Evolutionary conservation across 1,284 basidiomycete species (phyloP).

Genomic region (Fomitiporia mediterranea): DNA sequence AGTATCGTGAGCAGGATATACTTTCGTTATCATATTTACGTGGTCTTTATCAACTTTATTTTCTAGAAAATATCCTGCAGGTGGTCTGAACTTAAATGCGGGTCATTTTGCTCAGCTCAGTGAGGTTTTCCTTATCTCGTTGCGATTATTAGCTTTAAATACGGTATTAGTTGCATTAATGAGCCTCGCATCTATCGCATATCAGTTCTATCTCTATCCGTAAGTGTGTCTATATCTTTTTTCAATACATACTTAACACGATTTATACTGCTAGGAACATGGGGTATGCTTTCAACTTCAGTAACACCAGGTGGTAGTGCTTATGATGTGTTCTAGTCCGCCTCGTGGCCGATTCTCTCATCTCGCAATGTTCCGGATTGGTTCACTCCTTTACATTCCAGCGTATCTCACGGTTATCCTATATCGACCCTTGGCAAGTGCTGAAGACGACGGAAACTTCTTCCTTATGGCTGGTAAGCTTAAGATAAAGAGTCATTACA

Average conservation of each 20-base stretch:
- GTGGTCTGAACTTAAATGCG: slow-evolving; percentile 72
- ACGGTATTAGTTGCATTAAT: slow-evolving; percentile 61
- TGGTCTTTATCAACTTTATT: not conserved
- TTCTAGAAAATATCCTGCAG: slow-evolving; percentile 59
- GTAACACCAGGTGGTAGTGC: not conserved
- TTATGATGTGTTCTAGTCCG: slow-evolving; percentile 33
- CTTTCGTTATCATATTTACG: slow-evolving; percentile 1
- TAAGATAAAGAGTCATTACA: slow-evolving; percentile 16
- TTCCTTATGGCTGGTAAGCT: slow-evolving; percentile 65
- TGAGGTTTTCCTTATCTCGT: slow-evolving; percentile 32
- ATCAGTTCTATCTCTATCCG: slow-evolving; percentile 84
- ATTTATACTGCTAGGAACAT: slow-evolving; percentile 45
- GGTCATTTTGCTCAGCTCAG: slow-evolving; percentile 81
- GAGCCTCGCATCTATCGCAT: slow-evolving; percentile 78
- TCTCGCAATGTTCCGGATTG: slow-evolving; percentile 78
- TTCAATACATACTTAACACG: slow-evolving; percentile 23
- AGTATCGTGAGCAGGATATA: slow-evolving; percentile 54
- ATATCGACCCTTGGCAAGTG: slow-evolving; percentile 63
- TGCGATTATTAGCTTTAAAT: slow-evolving; percentile 21
- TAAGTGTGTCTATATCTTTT: slow-evolving; percentile 39
- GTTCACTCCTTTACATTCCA: slow-evolving; percentile 72
- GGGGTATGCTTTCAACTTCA: slow-evolving; percentile 38
- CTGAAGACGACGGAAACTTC: slow-evolving; percentile 55
- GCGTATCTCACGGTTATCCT: slow-evolving; percentile 70
- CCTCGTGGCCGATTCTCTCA: slow-evolving; percentile 80